A percentile compares a stretch with the other conserved stretches of the same genome.
Conservation (phyloP, 2,329 filamentous ascomycete species). For the Trichoderma sp. region DNA sequence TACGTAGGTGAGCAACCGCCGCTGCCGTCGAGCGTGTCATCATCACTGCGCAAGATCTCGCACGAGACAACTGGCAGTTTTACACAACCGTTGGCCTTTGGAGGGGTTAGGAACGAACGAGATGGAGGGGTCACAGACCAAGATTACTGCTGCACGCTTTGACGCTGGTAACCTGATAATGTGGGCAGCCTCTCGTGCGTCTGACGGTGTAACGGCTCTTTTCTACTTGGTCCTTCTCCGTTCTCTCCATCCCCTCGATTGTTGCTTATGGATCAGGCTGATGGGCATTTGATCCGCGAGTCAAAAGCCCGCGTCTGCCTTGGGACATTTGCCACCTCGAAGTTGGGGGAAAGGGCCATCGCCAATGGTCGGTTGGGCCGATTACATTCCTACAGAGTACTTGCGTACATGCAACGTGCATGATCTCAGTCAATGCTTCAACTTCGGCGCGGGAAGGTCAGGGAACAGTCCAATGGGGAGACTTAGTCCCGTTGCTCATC, state of each 20-base stretch:
- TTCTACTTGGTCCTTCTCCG: no score
- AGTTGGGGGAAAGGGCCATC: conserved; percentile 3
- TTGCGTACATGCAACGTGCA: conserved; percentile 23
- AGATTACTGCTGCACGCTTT: neutral
- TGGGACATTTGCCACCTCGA: neutral
- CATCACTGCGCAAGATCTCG: neutral
- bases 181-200: conserved; percentile 13
- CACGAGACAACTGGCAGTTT: conserved; percentile 13
- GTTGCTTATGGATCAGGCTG: neutral
- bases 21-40: neutral
- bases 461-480: neutral
- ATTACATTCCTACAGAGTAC: conserved; percentile 16
- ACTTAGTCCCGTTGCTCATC: neutral
- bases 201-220: neutral
- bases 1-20: neutral
- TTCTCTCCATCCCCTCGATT: neutral
- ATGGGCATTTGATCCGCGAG: neutral
- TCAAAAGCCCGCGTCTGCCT: neutral
- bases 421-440: conserved; percentile 11
- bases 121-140: conserved; percentile 4
- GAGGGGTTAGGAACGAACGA: neutral
- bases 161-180: conserved; percentile 2
- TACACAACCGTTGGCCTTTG: neutral
- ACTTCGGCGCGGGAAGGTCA: neutral
- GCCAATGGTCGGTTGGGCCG: neutral